Base-by-base conservation (phyloP, 1,139 yeast genomes). In the Diutina rugosa region DNA sequence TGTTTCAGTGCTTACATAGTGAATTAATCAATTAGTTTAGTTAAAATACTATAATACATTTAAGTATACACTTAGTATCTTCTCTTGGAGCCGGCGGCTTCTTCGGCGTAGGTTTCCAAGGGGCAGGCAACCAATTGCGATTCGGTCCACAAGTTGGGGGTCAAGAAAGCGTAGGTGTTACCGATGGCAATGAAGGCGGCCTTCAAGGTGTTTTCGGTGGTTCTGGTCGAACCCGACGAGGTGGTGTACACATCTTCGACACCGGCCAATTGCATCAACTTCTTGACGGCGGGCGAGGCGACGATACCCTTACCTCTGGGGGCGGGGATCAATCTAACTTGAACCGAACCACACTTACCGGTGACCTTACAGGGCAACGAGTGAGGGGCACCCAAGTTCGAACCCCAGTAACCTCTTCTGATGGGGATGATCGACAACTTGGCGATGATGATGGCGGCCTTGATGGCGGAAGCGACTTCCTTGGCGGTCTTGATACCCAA, bases 361-460 rank as follows among this genome's bases (percentile, higher is more conserved):
- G 98, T 87, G 74, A 91, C 90, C 90, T 93, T 93, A 81, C 87
- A 81, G 73, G 97, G 95, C 76, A 93, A 87, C 67, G 99, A 89
- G 88, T 93, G 99, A 74, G 99, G 99, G 79, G 89, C 87, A 86
- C 99, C 99, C 79, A 93, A 89, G 85, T 90, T 89, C 78, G 96
- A 80, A 81, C 99, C 99, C 99, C 99, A 93, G 93, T 93, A 93
- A 84, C 99, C 99, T 86, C 99, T 90, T 87, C 99, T 91, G 82
- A 95, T 93, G 76, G 99, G 99, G 76, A 95, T 90, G 78, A 93
- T 88, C 67, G 97, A 87, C 74, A 93, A 87, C 86, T 93, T 93
- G 78, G 99, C 99, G 76, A 93, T 91, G 83, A 90, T 85, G 82
- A 93, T 91, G 71, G 99, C 99, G 69, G 98, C 97, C 82, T 97